phyloP scores from a whole-genome alignment of 805 yeast genomes.

The Yamadazyma sp. region DNA sequence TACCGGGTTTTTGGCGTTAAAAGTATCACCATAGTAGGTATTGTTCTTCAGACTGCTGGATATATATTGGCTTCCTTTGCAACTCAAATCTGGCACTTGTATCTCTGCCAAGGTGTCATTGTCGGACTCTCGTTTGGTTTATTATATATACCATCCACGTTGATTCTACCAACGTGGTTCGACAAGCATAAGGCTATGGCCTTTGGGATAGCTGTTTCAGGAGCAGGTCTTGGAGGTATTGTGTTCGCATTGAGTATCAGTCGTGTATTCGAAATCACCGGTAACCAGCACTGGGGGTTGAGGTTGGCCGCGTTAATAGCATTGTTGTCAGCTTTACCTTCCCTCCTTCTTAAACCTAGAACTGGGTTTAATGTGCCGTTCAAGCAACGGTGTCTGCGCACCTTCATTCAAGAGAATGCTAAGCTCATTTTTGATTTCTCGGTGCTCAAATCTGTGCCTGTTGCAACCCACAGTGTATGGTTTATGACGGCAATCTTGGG shows the following conservation, averaged over 20 bases:
- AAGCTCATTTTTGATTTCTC: constrained; percentile 35
- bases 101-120: constrained; percentile 51
- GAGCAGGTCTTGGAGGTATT: constrained; percentile 55
- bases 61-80: constrained; percentile 53
- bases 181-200: constrained; percentile 45
- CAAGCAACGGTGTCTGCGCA: constrained; percentile 22
- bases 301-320: constrained; percentile 38
- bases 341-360: constrained; percentile 47
- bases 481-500: constrained; percentile 38
- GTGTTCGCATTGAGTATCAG: constrained; percentile 45
- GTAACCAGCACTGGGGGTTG: constrained; percentile 46
- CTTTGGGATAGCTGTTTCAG: constrained; percentile 47
- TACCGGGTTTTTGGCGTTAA: constrained; percentile 52
- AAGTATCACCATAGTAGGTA: constrained; percentile 46
- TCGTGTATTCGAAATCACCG: constrained; percentile 38
- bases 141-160: constrained; percentile 43
- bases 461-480: constrained; percentile 31
- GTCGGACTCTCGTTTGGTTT: constrained; percentile 50
- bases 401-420: constrained; percentile 22
- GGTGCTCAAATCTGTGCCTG: constrained; percentile 25
- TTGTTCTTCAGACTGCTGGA: constrained; percentile 42
- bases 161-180: constrained; percentile 52
- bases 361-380: constrained; percentile 25
- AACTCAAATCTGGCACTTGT: constrained; percentile 50
- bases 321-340: constrained; percentile 34